Base-by-base conservation (phyloP, 495 filamentous ascomycete species). In the Eremomyces bilateralis region DNA sequence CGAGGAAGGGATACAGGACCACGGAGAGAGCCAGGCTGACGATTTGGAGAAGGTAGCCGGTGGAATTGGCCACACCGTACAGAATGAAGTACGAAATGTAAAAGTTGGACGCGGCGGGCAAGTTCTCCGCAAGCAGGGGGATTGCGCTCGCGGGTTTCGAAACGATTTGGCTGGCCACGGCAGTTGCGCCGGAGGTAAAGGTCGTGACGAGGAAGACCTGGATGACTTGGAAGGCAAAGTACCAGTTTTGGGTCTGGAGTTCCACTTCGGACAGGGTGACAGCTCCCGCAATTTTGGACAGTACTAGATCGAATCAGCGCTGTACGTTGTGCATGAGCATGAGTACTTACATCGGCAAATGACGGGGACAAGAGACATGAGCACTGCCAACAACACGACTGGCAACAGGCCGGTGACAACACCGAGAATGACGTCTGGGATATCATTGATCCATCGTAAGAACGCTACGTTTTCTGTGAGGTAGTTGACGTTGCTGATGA, bases 51-150 rank as follows among this genome's bases (percentile, higher is more conserved):
- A 97, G 54, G 2, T 74, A 65, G 36, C 72, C 65, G 0, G 80
- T 61, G 31, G 76, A 75, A 44, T 92, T 69, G n/a, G 74, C 76
- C 38, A 97, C 56, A 32, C 88, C 88, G 53, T 94, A 84, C 19
- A 97, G 63, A 45, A 94, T 74, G 48, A 97, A 85, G 59, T 91
- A 97, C 0, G 78, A 76, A 34, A 95, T 76, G 57, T 91, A 97
- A 54, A 97, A 83, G 57, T 90, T 94, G 43, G 82, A 83, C 2
- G 79, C 68, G 35, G 62, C 70, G 5, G 88, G 88, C 8, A 95
- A 56, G 38, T 77, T 76, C 12, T 59, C 44, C 11, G 88, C 74
- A 8, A 97, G 65, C 34, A 94, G 56, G 4, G 37, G 57, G 0
- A 79, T 59, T 18, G 65, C 73, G 4, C 47, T 51, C 2, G 48